Base-by-base conservation (phyloP, 805 yeast genomes). In the Monosporozyma unispora region DNA sequence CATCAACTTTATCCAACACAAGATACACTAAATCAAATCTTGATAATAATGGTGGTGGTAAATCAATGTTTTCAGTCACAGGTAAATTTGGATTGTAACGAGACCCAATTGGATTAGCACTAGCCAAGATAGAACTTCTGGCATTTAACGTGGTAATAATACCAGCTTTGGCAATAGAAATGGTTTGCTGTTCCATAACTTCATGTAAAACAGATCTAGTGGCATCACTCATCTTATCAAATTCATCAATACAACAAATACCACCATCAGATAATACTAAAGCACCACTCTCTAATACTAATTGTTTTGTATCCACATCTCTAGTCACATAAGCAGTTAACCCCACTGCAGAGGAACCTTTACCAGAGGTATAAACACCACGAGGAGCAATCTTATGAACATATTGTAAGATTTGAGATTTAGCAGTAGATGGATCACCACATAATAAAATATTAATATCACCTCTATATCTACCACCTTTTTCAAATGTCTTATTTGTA, bases 171-270 rank as follows among this genome's bases (percentile, higher is more conserved):
- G 99, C 99, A 61, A 93, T 88, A 9, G 97, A 89, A 42, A 93
- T 93, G 0, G 99, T 93, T 68, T 93, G 99, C 66, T 93, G 99
- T 71, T 93, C 99, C 99, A 93, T 93, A 10, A 93, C 99, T 74
- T 93, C 99, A 66, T 93, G 99, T 48, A 93, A 72, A 10, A 93
- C 98, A 8, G 96, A 88, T 61, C 98, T 75, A 0, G 98, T 91
- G 1, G 95, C 71, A 57, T 93, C 98, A 48, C 84, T 79, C 99
- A 93, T 93, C 69, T 93, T 93, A 70, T 93, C 99, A 63, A 91
- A 93, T 73, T 93, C 99, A 73, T 93, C 99, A 64, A 93, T 93
- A 70, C 99, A 93, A 72, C 99, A 93, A 41, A 93, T 82, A 75
- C 99, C 99, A 51, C 98, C 98, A 69, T 93, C 99, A 9, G 96